These are phyloP conservation scores for Sclerotinia minor DNA, from an alignment of 2,329 filamentous ascomycete species.

Conservation along the genomic window DNA sequence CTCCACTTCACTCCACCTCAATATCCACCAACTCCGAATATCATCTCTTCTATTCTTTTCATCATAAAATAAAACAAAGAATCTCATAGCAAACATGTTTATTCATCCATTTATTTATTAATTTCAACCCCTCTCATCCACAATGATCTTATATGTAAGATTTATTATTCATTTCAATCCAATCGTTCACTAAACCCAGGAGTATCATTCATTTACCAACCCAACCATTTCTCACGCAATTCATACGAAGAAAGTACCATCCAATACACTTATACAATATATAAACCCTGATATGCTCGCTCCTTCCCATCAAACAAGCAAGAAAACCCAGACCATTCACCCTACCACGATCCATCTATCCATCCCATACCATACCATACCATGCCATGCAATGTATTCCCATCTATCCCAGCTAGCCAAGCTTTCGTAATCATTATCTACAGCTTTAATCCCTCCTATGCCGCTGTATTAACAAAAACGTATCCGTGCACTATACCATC, in stretches of 20 bases:
- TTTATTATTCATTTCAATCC: neutral
- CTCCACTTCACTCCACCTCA: no score
- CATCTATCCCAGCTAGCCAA: slow-evolving; percentile 3
- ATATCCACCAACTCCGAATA: no score
- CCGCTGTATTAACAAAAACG: neutral
- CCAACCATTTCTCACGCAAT: neutral
- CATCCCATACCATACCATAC: neutral
- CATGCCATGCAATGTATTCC: slow-evolving; percentile 1
- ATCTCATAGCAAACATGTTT: no score
- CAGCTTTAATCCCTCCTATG: neutral
- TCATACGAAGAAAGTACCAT: neutral
- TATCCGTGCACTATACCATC: neutral
- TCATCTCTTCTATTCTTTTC: no score
- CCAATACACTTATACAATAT: neutral
- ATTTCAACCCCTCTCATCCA: no score
- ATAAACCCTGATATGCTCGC: neutral
- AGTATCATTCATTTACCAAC: slow-evolving; percentile 5
- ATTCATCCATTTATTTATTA: no score
- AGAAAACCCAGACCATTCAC: neutral
- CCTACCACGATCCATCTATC: neutral
- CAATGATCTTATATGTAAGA: neutral
- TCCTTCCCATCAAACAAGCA: neutral
- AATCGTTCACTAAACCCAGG: slow-evolving; percentile 1
- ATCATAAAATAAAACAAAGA: no score
- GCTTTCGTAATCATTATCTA: slow-evolving; percentile 21